Evolutionary conservation across 75 land plant genomes (phyloP), one percentile per base, ranked within the genome.

Genomic region (Chamaecyparis obtusa): DNA sequence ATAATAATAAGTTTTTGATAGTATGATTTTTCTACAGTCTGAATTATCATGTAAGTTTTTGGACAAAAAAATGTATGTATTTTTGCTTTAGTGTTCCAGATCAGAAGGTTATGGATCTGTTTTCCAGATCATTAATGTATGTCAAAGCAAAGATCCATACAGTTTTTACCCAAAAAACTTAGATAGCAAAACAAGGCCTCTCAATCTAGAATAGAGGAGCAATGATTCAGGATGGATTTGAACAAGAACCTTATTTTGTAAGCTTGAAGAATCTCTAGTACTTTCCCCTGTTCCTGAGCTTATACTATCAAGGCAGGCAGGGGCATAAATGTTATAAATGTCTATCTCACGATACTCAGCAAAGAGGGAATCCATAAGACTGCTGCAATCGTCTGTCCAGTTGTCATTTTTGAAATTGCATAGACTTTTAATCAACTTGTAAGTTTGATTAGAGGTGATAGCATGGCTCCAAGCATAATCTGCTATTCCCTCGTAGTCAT

Each of bases 391-490:
- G 9, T 56, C 35, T 37, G 91, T 57, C 91, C 90, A 89, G 37
- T 84, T 76, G 10, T 32, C 16, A 57, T 44, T 24, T 87, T 84
- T 87, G 88, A 91, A 92, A 57, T 91, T 64, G 86, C 95, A 94
- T 15, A 51, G 86, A 54, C 77, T 57, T n/a, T 86, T 88, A 21
- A 88, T 87, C 57, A 67, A n/a, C 1, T 75, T 6, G 44, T 91
- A 91, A 0, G 83, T 72, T 17, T 89, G 85, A 67, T 93, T 91
- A 24, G 94, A 91, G 13, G 90, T 89, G 10, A 94, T 87, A 3
- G 90, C 84, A 77, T 94, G 95, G 84, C 90, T 91, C 95, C 95
- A 94, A 57, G 93, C 93, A 86, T 91, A 94, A 46, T 94, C 95
- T 32, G 93, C 64, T n/a, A 93, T 72, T 33, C 94, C 95, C 43